Percentiles rank a stretch among this genome's conserved stretches.
Evolutionary conservation across 768 basidiomycete genomes (phyloP).

Genomic region (Boletus subparvulus): DNA sequence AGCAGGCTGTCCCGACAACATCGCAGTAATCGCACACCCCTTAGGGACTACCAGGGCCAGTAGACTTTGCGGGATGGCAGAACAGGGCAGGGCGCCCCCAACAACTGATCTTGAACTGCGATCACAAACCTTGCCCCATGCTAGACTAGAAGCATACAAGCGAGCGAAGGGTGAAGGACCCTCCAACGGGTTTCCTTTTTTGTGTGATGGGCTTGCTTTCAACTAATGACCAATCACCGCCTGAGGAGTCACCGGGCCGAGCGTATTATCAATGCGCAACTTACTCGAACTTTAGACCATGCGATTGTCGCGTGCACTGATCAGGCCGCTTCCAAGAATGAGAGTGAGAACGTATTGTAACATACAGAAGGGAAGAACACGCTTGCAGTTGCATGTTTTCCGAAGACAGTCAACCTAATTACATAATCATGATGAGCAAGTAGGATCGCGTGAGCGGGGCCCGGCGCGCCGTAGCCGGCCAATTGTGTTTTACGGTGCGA

Average conservation of each 20-base stretch:
- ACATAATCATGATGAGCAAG: slow-evolving; percentile 3
- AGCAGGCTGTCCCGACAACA: slow-evolving; percentile 3
- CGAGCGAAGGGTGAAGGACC: neutral
- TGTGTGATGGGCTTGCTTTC: neutral
- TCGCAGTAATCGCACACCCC: neutral
- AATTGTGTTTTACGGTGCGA: no score
- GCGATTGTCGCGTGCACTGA: slow-evolving; percentile 11
- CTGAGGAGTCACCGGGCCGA: neutral
- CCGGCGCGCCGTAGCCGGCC: no score
- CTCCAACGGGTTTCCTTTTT: neutral
- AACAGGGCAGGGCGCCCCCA: neutral
- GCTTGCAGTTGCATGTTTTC: no score
- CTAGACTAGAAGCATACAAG: neutral
- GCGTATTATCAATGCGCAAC: neutral
- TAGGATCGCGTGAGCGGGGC: neutral
- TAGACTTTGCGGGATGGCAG: slow-evolving; percentile 2
- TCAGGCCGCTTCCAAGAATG: neutral
- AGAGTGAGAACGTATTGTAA: no score
- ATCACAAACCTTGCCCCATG: slow-evolving; percentile 4
- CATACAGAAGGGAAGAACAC: no score
- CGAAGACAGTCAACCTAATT: neutral
- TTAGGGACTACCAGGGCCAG: slow-evolving; percentile 6
- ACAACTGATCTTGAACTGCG: neutral
- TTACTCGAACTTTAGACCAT: slow-evolving; percentile 3
- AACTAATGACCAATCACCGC: slow-evolving; percentile 13